phyloP scores from a whole-genome alignment of 148 eudicot species.

The Camellia lanceoleosa region DNA sequence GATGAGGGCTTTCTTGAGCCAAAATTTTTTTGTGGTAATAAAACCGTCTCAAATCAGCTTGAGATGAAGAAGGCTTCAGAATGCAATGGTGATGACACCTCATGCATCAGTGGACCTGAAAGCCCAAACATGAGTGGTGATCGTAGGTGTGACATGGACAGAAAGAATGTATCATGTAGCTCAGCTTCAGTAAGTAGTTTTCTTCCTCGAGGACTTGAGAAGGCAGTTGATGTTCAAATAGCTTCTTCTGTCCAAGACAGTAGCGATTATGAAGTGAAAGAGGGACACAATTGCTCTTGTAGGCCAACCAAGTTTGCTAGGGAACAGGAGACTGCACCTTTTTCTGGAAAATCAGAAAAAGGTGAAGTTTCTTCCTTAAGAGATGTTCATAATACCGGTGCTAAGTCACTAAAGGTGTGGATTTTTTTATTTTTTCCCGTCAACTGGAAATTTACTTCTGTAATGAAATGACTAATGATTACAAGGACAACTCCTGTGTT shows the following conservation, averaged over 20 bases:
- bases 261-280: conserved; percentile 16
- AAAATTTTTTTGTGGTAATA: neutral
- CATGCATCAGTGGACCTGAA: conserved; percentile 32
- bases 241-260: conserved; percentile 1
- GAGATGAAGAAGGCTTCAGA: conserved; percentile 11
- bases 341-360: conserved; percentile 25
- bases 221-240: conserved; percentile 22
- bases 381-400: conserved; percentile 15
- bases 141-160: conserved; percentile 19
- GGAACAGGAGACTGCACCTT: conserved; percentile 16
- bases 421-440: neutral
- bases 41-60: neutral
- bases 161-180: conserved; percentile 24
- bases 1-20: neutral
- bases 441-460: neutral
- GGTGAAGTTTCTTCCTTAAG: conserved; percentile 23
- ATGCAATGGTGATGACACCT: conserved; percentile 27
- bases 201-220: conserved; percentile 20
- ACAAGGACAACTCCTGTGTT: neutral
- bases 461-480: neutral
- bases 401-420: conserved; percentile 22
- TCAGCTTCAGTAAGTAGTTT: conserved; percentile 29
- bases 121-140: conserved; percentile 13
- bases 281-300: conserved; percentile 1
- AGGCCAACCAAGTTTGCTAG: conserved; percentile 6